Base-by-base conservation (phyloP, 1,284 basidiomycete species). In the Neonothopanus nambi region DNA sequence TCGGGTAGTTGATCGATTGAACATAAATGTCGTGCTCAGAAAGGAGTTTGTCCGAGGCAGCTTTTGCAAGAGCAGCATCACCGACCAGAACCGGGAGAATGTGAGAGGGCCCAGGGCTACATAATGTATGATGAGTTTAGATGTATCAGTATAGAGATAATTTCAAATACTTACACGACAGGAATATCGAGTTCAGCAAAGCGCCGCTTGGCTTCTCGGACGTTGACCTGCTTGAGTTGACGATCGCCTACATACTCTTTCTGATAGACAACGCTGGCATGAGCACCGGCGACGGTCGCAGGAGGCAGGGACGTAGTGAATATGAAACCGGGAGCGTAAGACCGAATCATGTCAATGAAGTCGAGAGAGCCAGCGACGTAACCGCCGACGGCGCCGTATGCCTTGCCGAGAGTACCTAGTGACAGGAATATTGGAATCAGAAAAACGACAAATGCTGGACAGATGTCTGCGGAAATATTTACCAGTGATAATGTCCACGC, bases 291-390 rank as follows among this genome's bases (percentile, higher is more conserved):
- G 53, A 97, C 88, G 54, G 91, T 91, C 28, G 89, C 85, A 21
- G 97, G 97, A 41, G 97, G 97, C 41, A 99, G 86, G 39, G 97
- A 98, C 15, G 97, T 99, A 15, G 95, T 98, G 76, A 99, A 99
- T 78, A 99, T 99, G 78, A 99, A 99, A 59, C 97, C 97, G 46
- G 97, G 92, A 51, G 96, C 95, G 71, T 98, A 99, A 44, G 95
- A 98, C 64, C 97, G 85, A 64, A 99, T 89, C 80, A 94, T 88
- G 70, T 95, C 92, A 60, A 99, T 92, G 65, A 99, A 88, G 66
- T 95, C 87, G 62, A 87, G 81, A 13, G 95, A 98, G 57, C 93
- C 97, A 58, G 95, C 96, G 66, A 99, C 94, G 78, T 99, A 99
- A 57, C 96, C 97, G 56, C 97, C 97, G 58, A 99, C 91, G 60